Base-by-base conservation (phyloP, 352 stramenopile genomes). In the Globisporangium apiculatum region DNA sequence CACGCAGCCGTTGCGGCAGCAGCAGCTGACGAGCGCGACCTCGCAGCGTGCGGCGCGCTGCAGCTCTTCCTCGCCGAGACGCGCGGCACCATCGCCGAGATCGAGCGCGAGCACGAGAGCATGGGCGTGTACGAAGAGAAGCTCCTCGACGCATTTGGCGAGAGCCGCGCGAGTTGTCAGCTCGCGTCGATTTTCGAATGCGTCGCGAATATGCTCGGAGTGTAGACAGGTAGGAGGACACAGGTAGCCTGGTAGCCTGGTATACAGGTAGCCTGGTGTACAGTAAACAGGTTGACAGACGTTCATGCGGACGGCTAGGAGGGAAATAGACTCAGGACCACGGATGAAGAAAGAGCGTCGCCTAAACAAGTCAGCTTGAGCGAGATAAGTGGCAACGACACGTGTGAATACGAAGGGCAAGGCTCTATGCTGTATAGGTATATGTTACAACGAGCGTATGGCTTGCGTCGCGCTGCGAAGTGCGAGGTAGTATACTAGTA, bases 91-190 rank as follows among this genome's bases (percentile, higher is more conserved):
- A 47, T 87, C 24, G 50, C 48, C 5, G 73, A 86, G 40, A 57
- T 91, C 35, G 76, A 91, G 60, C 68, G 41, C 37, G 81, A 91
- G 53, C 86, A 76, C 48, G 81, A 91, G 58, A 65, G 60, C 12
- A 77, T 91, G 61, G 76, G 81, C 10, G 60, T 68, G 24, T 87
- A 71, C 71, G 69, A 72, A 54, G 76, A 83, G 61, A 89, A 87
- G 48, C 56, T 91, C 40, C 50, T 91, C 18, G 60, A 53, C 37
- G 62, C 84, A 8, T 89, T 91, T 58, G 73, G 81, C 17, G 81
- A 91, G 55, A 87, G 69, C 66, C 86, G 79, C 53, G 81, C 75
- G 10, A 83, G 62, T 5, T 89, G 76, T 56, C 70, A 83, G 55
- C 78, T 88, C 38, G 66, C 76, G 10, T 51, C 72, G 15, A 76